Conservation (phyloP, 495 filamentous ascomycete genomes). For the Lophium mytilinum region DNA sequence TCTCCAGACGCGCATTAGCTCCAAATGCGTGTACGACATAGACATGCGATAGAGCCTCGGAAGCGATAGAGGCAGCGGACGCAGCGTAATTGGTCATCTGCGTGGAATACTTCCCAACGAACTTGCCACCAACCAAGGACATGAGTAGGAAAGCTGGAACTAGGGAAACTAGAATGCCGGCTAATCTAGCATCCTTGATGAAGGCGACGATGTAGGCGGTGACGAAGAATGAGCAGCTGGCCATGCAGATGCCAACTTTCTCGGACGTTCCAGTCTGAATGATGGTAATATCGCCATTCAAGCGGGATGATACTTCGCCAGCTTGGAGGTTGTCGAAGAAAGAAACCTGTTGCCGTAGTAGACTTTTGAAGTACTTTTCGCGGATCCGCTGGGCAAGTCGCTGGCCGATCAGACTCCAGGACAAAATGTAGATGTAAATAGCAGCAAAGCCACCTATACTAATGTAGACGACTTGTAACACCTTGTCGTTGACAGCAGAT, state of each 20-base stretch:
- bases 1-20: constrained; percentile 41
- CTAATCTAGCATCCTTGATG: constrained; percentile 41
- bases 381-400: constrained; percentile 56
- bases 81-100: constrained; percentile 45
- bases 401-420: constrained; percentile 54
- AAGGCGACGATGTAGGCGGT: constrained; percentile 46
- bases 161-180: constrained; percentile 48
- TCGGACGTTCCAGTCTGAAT: constrained; percentile 43
- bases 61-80: constrained; percentile 42
- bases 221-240: constrained; percentile 43
- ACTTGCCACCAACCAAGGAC: constrained; percentile 52
- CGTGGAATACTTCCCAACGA: constrained; percentile 51
- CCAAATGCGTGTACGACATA: constrained; percentile 45
- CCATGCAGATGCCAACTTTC: constrained; percentile 44
- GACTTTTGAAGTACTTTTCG: constrained; percentile 32
- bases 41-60: constrained; percentile 40
- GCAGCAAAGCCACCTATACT: constrained; percentile 53
- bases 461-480: constrained; percentile 55
- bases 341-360: constrained; percentile 53
- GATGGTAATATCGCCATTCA: constrained; percentile 44
- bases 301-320: constrained; percentile 53
- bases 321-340: constrained; percentile 52
- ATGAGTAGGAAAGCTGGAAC: constrained; percentile 60
- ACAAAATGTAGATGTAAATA: constrained; percentile 49
- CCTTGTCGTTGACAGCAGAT: constrained; percentile 45